Percentiles rank a stretch among this genome's conserved stretches.
These are phyloP conservation scores for Leccinum pachyderme DNA, from an alignment of 1,284 basidiomycete genomes.

Conservation along the genomic window DNA sequence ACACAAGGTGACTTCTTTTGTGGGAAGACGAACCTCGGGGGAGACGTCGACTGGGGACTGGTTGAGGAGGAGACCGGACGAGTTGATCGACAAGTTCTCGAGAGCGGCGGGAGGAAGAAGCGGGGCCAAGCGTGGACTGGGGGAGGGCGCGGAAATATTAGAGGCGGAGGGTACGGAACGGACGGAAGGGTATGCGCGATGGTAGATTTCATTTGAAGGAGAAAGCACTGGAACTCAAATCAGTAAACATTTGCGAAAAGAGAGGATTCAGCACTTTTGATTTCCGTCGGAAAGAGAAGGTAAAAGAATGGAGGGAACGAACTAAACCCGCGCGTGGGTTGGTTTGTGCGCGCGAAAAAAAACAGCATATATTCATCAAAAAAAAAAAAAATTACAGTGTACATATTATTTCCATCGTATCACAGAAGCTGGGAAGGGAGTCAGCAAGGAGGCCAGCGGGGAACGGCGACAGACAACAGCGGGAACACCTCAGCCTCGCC, in stretches of 20 bases:
- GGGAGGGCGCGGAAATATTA: conserved; percentile 20
- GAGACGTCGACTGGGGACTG: conserved; percentile 31
- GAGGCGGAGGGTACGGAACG: conserved; percentile 40
- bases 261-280: conserved; percentile 20
- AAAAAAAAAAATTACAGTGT: not conserved
- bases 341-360: conserved; percentile 17
- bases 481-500: conserved; percentile 76
- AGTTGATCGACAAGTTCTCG: conserved; percentile 31
- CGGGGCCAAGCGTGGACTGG: conserved; percentile 39
- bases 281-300: not conserved
- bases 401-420: not conserved
- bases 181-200: conserved; percentile 40
- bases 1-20: conserved; percentile 42
- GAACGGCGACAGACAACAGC: not conserved
- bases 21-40: conserved; percentile 21
- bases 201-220: conserved; percentile 39
- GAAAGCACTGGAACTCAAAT: conserved; percentile 30
- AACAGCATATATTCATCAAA: not conserved
- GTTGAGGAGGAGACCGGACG: conserved; percentile 33
- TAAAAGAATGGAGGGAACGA: not conserved
- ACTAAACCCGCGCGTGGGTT: conserved; percentile 11
- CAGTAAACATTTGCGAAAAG: conserved; percentile 11
- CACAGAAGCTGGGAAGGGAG: not conserved
- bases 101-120: conserved; percentile 36
- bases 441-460: conserved; percentile 3